These are phyloP conservation scores for Pseudogymnoascus verrucosus DNA, from an alignment of 2,329 filamentous ascomycete genomes.

Conservation along the genomic window DNA sequence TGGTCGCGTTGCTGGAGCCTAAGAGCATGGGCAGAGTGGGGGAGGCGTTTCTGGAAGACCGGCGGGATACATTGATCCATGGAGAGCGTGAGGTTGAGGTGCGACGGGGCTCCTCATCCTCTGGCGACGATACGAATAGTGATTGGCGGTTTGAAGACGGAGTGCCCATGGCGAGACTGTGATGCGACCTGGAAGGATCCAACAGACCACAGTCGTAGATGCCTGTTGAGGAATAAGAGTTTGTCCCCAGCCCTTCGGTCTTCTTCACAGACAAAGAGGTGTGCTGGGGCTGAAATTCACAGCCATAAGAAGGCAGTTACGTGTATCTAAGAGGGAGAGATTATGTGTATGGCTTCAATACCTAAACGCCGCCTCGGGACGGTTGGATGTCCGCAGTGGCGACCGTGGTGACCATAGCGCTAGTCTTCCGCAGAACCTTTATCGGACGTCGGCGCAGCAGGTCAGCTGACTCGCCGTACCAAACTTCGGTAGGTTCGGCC, in stretches of 20 bases:
- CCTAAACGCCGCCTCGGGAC: background rate
- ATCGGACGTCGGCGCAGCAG: background rate
- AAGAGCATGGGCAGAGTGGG: background rate
- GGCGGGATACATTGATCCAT: background rate
- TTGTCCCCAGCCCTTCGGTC: background rate
- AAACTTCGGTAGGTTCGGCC: background rate
- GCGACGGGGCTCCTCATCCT: background rate
- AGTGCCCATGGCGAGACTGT: constrained; percentile 6
- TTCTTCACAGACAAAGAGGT: constrained; percentile 1
- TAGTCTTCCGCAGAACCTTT: background rate
- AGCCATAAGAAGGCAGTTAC: background rate
- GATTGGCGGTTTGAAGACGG: background rate
- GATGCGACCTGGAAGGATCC: background rate
- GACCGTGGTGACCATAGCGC: background rate
- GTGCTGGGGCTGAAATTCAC: background rate
- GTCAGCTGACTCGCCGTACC: constrained; percentile 3
- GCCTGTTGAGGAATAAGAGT: background rate
- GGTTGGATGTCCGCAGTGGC: background rate
- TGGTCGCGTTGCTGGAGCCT: background rate
- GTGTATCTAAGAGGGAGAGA: background rate
- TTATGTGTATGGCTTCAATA: background rate
- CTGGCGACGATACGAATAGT: constrained; percentile 3
- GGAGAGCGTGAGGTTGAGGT: background rate
- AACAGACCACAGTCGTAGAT: background rate
- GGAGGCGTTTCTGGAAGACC: background rate